Base-by-base conservation (phyloP, 2,329 filamentous ascomycete genomes). In the Penicillium sp. region DNA sequence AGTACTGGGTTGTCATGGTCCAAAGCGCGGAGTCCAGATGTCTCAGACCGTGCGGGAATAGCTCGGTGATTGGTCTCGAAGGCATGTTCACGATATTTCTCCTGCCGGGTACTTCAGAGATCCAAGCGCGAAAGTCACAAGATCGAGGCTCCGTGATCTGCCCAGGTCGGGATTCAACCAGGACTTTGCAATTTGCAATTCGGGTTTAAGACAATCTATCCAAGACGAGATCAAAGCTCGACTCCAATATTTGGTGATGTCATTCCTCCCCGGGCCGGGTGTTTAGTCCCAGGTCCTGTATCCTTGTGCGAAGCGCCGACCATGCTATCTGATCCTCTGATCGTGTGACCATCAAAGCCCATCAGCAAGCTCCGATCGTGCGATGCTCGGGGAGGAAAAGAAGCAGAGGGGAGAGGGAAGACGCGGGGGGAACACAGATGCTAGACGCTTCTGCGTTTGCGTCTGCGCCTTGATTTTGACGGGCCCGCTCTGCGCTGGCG, bases 241-340 rank as follows among this genome's bases (percentile, higher is more conserved):
- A 2, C 7, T 22, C 31, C 17, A 2, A 6, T 42, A 28, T 52
- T 37, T 4, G 14, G 6, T 22, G 47, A 45, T 43, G 28, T 41
- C 43, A 56, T 39, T 52, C 7, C 2, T 10, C 6, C 31, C 35
- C 15, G 49, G 49, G 12, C 35, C 8, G 22, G 28, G 49, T 31
- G 31, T 8, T 31, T 31, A 31, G 5, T 20, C 28, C n/a, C 15
- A n/a, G 47, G 25, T 11, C 3, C 28, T 17, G 17, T 48, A 3
- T 48, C 28, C n/a, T n/a, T 35, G 31, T 49, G 47, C 31, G 31
- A 49, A n/a, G 28, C 47, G 10, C 3, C 10, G 11, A 20, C 28
- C 47, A 34, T 49, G 31, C 47, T 49, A 35, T 49, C 47, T 49
- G 47, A 49, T 49, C 47, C 22, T 49, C 47, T 49, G 47, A 49